These are phyloP conservation scores for Fusarium begoniae DNA, from an alignment of 2,329 filamentous ascomycete genomes.

Conservation along the genomic window DNA sequence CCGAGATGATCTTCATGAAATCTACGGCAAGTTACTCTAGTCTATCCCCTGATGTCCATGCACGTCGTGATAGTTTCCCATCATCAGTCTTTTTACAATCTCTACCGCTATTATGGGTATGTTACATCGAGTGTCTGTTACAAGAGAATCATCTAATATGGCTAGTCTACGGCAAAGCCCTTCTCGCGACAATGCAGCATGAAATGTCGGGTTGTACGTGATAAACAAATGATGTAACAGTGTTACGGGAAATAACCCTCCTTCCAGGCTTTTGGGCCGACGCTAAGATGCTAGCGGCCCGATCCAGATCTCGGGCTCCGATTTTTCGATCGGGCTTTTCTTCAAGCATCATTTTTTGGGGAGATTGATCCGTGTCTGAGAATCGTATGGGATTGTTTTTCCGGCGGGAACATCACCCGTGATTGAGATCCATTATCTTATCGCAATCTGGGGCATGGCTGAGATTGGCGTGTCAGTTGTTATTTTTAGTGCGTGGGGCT, in stretches of 20 bases:
- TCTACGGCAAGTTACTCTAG: background rate
- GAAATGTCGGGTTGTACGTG: background rate
- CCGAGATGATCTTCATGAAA: background rate
- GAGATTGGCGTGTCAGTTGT: fast-evolving
- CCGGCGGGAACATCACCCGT: background rate
- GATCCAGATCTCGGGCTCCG: constrained; percentile 11
- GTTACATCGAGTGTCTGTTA: background rate
- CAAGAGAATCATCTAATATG: background rate
- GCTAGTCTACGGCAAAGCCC: background rate
- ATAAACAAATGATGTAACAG: background rate
- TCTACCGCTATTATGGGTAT: background rate
- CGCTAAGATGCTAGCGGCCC: constrained; percentile 7
- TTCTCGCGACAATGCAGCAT: background rate
- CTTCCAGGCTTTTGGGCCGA: background rate
- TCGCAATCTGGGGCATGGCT: background rate
- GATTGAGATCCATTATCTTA: background rate
- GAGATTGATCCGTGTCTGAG: background rate
- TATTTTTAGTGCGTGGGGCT: background rate
- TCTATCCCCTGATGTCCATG: background rate
- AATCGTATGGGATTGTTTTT: background rate
- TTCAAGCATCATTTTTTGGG: background rate
- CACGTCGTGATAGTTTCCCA: background rate
- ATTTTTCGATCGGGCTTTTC: background rate
- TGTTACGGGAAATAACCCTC: background rate
- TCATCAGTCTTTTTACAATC: background rate